Base-by-base conservation (phyloP, 2,329 filamentous ascomycete genomes). In the Aureobasidium sp. region DNA sequence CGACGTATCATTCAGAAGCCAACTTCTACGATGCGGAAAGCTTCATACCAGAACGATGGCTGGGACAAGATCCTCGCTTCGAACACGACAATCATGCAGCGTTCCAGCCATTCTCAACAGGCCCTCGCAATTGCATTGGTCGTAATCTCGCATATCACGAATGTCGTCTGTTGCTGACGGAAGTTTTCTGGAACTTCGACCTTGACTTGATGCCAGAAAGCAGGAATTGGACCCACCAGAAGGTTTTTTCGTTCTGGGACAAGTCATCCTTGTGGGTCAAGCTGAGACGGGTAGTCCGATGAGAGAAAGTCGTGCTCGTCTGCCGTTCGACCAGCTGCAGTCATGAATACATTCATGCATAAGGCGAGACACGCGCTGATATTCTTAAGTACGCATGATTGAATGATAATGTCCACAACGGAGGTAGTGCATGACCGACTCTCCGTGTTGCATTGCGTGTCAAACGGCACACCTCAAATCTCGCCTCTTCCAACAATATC, bases 101-200 rank as follows among this genome's bases (percentile, higher is more conserved):
- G 4, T 42, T 66, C 14, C 62, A 67, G 57, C 60, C 62, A 1
- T 68, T 68, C 53, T 58, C 56, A 8, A 61, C 63, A 29, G 66
- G 64, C 1, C 64, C 66, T 17, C 56, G 64, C 16, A 61, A 62
- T 54, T 64, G 64, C 48, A 56, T 61, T 41, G 58, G 61, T 8
- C 61, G 60, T 51, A 65, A 58, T 40, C 60, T 71, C 8, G 69
- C 69, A 1, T 69, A 64, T 55, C 63, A 66, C 42, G 69, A 72
- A 56, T 65, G 69, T 58, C 60, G 65, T 3, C 44, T 73, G 3
- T 60, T 70, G 0, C 58, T 74, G n/a, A 61, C 69, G 11, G 64
- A 64, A 16, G 39, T 70, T 2, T 34, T 74, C 8, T 67, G 62
- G 51, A 57, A 63, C 4, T 73, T 73, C 53, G 68, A 75, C 55